Conservation (phyloP, 768 basidiomycete species). For the Porphyrellus cyaneotinctus region DNA sequence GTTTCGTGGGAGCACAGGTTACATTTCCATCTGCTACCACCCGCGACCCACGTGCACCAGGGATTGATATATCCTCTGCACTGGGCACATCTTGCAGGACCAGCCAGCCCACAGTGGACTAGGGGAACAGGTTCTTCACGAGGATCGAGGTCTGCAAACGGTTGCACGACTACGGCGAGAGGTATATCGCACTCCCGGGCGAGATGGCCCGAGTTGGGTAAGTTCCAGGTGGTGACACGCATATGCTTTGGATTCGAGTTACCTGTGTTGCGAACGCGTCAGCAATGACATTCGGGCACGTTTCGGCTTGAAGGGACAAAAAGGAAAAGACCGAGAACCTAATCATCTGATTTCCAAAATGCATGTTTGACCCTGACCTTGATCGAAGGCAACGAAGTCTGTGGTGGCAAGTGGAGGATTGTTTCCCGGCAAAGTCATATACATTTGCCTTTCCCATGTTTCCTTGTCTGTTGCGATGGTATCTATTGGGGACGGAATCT, state of each 20-base stretch:
- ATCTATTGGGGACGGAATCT: constrained; percentile 89
- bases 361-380: constrained; percentile 46
- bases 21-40: constrained; percentile 86
- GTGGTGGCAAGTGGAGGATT: constrained; percentile 83
- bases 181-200: constrained; percentile 82
- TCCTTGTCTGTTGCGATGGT: constrained; percentile 75
- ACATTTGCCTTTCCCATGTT: constrained; percentile 69
- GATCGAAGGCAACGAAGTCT: constrained; percentile 87
- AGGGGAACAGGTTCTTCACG: constrained; percentile 78
- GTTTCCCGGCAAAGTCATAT: constrained; percentile 55
- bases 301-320: background rate
- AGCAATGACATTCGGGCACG: constrained; percentile 3
- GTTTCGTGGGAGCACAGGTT: constrained; percentile 85
- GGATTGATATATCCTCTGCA: constrained; percentile 93
- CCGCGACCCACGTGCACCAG: constrained; percentile 82
- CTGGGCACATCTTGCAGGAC: constrained; percentile 78
- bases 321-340: background rate
- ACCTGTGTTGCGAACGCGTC: constrained; percentile 38
- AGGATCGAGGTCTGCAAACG: constrained; percentile 78
- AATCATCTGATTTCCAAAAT: background rate
- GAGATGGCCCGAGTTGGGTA: constrained; percentile 77
- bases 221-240: constrained; percentile 83
- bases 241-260: constrained; percentile 92
- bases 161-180: constrained; percentile 80
- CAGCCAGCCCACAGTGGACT: constrained; percentile 63